These are phyloP conservation scores for Pestalotiopsis sp. DNA, from an alignment of 2,329 filamentous ascomycete species.

Conservation along the genomic window DNA sequence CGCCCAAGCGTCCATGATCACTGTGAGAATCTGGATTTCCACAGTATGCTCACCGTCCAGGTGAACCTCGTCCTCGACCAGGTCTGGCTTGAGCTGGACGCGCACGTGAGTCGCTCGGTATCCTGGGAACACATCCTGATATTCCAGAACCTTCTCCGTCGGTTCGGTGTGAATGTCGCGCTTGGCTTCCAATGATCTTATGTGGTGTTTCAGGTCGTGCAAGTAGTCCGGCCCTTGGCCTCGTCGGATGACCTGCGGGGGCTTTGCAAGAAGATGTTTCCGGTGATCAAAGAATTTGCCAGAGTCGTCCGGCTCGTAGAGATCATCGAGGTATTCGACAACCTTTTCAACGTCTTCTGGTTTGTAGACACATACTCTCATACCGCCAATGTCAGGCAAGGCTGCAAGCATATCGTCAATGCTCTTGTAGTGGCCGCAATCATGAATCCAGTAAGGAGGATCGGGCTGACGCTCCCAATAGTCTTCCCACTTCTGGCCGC, in stretches of 20 bases:
- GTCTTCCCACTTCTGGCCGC: background rate
- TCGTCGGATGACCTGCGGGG: background rate
- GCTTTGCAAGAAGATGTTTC: background rate
- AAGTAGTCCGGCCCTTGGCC: background rate
- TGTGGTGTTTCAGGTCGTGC: background rate
- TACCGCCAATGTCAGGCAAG: slow-evolving; percentile 16
- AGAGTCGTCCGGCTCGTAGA: background rate
- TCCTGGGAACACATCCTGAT: background rate
- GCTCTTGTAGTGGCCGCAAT: background rate
- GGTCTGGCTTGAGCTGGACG: background rate
- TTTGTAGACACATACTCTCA: slow-evolving; percentile 15
- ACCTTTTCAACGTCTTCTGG: slow-evolving; percentile 15
- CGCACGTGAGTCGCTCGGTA: background rate
- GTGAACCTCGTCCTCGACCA: background rate
- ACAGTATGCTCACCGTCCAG: background rate
- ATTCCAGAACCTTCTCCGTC: background rate
- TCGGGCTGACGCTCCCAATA: background rate
- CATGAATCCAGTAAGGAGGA: background rate
- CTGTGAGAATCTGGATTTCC: background rate
- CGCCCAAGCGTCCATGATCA: background rate
- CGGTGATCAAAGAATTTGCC: background rate
- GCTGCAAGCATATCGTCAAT: slow-evolving; percentile 7
- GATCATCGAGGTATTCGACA: slow-evolving; percentile 11
- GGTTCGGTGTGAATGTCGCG: background rate
- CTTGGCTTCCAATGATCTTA: background rate